Evolutionary conservation across 2,329 filamentous ascomycete species (phyloP).

Genomic region (Penicillium corylophilum): DNA sequence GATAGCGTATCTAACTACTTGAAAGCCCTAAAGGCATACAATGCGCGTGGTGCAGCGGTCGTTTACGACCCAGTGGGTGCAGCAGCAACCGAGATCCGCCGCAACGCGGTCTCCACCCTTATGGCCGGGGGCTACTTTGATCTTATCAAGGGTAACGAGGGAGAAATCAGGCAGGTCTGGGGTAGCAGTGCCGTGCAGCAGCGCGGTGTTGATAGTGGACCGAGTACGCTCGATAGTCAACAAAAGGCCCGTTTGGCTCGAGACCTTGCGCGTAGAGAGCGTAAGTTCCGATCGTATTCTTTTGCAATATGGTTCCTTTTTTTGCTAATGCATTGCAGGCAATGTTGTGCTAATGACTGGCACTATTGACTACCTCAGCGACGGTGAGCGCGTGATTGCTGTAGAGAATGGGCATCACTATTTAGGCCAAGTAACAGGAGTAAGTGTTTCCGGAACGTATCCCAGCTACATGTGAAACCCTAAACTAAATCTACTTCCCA

Average conservation of each 20-base stretch:
- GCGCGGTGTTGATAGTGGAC: conserved; percentile 77
- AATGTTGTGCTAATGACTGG: conserved; percentile 83
- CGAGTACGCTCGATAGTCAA: conserved; percentile 51
- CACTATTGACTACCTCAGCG: conserved; percentile 70
- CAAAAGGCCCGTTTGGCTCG: conserved; percentile 65
- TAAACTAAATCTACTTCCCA: conserved; percentile 14
- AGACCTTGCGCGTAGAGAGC: conserved; percentile 65
- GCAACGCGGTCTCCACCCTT: conserved; percentile 68
- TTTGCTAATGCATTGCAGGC: conserved; percentile 24
- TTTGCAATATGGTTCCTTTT: neutral
- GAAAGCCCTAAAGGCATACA: conserved; percentile 77
- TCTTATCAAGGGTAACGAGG: conserved; percentile 91
- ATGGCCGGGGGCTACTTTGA: conserved; percentile 74
- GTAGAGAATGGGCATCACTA: conserved; percentile 73
- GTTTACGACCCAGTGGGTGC: conserved; percentile 89
- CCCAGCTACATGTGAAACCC: neutral
- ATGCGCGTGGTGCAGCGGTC: conserved; percentile 69
- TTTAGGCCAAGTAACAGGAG: conserved; percentile 47
- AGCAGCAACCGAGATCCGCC: conserved; percentile 74
- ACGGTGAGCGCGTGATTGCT: conserved; percentile 66
- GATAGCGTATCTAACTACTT: conserved; percentile 71
- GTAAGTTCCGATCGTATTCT: conserved; percentile 31
- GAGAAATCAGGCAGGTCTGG: conserved; percentile 74
- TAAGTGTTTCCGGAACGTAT: conserved; percentile 20
- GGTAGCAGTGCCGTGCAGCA: conserved; percentile 63